Percentiles rank a stretch among this genome's conserved stretches.
Evolutionary conservation across 768 basidiomycete species (phyloP).

Genomic region (Lactarius tabidus): DNA sequence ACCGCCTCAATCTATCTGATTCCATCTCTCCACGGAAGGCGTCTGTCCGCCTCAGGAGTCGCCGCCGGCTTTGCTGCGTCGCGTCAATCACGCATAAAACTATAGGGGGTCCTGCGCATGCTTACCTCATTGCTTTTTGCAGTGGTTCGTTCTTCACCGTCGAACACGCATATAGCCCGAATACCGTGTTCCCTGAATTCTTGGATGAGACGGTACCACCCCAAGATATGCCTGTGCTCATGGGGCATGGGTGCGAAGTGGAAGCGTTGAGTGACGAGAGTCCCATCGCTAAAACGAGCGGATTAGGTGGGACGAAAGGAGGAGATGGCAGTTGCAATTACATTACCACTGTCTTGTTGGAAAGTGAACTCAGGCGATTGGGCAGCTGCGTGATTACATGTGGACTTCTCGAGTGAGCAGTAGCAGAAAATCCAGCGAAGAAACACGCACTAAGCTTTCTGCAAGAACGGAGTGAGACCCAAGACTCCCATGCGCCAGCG

Average conservation of each 20-base stretch:
- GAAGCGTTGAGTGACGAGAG: slow-evolving; percentile 78
- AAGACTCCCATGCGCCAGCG: slow-evolving; percentile 59
- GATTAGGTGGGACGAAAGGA: slow-evolving; percentile 9
- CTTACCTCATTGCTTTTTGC: slow-evolving; percentile 72
- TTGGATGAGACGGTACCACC: slow-evolving; percentile 68
- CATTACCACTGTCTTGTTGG: slow-evolving; percentile 73
- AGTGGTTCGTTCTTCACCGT: slow-evolving; percentile 59
- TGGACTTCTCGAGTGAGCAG: slow-evolving; percentile 43
- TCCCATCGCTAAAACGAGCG: slow-evolving; percentile 61
- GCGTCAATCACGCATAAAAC: background rate
- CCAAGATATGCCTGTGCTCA: slow-evolving; percentile 63
- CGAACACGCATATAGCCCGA: slow-evolving; percentile 71
- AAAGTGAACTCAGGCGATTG: slow-evolving; percentile 54
- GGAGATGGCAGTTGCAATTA: slow-evolving; percentile 35
- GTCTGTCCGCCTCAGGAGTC: slow-evolving; percentile 45
- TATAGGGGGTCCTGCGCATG: slow-evolving; percentile 20
- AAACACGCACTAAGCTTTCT: slow-evolving; percentile 53
- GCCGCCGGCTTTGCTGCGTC: slow-evolving; percentile 53
- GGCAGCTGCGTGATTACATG: slow-evolving; percentile 60
- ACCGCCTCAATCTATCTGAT: slow-evolving; percentile 49
- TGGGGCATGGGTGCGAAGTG: slow-evolving; percentile 68
- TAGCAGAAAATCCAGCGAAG: background rate
- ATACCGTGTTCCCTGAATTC: slow-evolving; percentile 59
- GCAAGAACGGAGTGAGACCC: slow-evolving; percentile 66
- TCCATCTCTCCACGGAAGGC: slow-evolving; percentile 56